Percentiles rank a stretch among this genome's conserved stretches.
Evolutionary conservation across 208 protist species (phyloP).

Genomic region (Crithidia fasciculata): DNA sequence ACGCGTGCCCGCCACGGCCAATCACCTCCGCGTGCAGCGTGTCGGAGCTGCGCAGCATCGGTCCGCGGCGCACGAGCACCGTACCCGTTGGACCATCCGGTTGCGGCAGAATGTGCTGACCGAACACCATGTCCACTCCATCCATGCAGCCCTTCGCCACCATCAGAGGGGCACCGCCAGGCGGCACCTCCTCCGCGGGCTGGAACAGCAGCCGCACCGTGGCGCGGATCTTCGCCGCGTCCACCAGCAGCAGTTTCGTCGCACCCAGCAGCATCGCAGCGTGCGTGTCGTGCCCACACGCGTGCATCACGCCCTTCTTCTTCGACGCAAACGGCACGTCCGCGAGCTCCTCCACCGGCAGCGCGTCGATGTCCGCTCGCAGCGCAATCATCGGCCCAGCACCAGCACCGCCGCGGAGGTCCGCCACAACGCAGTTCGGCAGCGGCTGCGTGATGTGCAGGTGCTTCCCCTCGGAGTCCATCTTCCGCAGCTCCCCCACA

Average conservation of each 20-base stretch:
- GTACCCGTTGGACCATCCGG: constrained; percentile 24
- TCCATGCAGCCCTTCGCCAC: constrained; percentile 53
- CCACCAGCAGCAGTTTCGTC: constrained; percentile 50
- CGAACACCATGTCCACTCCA: constrained; percentile 71
- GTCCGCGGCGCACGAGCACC: constrained; percentile 30
- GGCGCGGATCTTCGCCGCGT: constrained; percentile 49
- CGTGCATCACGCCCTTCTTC: constrained; percentile 65
- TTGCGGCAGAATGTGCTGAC: constrained; percentile 35
- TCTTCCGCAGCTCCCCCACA: constrained; percentile 38
- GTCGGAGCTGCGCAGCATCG: constrained; percentile 34
- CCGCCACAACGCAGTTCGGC: constrained; percentile 43
- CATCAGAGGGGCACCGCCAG: constrained; percentile 58
- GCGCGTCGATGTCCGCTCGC: constrained; percentile 71
- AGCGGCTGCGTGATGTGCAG: constrained; percentile 45
- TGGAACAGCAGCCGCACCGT: constrained; percentile 82
- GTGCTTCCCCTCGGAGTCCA: constrained; percentile 34
- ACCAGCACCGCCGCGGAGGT: constrained; percentile 49
- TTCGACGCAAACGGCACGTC: constrained; percentile 63
- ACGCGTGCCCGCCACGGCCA: constrained; percentile 64
- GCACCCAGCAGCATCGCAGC: constrained; percentile 67
- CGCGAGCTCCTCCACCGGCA: constrained; percentile 61
- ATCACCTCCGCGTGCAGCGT: constrained; percentile 42
- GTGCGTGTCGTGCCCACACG: constrained; percentile 72
- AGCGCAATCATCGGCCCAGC: constrained; percentile 49
- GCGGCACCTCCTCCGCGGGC: constrained; percentile 68